A percentile compares a stretch with the other conserved stretches of the same genome.
phyloP scores from a whole-genome alignment of 2,329 filamentous ascomycete genomes.

The Ilyonectria sp. region DNA sequence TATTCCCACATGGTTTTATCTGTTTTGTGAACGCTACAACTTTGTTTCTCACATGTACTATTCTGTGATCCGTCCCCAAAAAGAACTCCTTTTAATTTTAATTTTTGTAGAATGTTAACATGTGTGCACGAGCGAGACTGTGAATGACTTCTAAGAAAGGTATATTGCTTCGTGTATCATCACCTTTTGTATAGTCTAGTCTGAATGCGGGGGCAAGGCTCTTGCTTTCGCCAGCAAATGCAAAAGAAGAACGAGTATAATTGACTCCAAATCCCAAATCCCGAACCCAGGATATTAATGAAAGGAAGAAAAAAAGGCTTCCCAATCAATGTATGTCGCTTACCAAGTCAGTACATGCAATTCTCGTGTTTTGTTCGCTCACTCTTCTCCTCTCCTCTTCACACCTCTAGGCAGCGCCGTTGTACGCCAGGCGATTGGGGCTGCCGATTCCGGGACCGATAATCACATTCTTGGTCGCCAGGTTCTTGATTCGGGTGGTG shows the following conservation, averaged over 20 bases:
- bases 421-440: conserved; percentile 64
- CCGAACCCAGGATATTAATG: background rate
- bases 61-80: no score
- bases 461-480: conserved; percentile 59
- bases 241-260: conserved; percentile 11
- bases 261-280: background rate
- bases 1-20: background rate
- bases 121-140: background rate
- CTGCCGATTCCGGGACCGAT: conserved; percentile 53
- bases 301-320: conserved; percentile 1
- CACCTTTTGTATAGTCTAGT: conserved; percentile 16
- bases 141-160: no score
- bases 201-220: background rate
- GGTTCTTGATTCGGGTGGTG: conserved; percentile 57
- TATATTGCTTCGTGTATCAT: background rate
- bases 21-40: background rate
- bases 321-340: conserved; percentile 16
- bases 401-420: conserved; percentile 52
- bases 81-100: no score
- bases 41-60: no score
- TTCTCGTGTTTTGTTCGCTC: background rate
- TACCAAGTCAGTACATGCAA: conserved; percentile 1
- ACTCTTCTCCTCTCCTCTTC: background rate
- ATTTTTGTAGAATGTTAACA: background rate
- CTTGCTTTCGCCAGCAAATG: conserved; percentile 28